Conservation (phyloP, 1,139 yeast species). For the Suhomyces maxii region DNA sequence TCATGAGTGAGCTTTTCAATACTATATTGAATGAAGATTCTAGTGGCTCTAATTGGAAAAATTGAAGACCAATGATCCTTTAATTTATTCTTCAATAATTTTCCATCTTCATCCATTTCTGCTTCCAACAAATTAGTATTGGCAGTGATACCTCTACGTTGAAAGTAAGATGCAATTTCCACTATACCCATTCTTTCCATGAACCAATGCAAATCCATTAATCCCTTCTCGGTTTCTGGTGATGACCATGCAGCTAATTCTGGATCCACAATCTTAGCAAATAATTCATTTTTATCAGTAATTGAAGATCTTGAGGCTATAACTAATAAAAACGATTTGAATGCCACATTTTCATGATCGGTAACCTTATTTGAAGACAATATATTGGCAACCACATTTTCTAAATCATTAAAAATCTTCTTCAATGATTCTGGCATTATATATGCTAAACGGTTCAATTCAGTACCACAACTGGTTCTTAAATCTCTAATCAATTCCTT, state of each 20-base stretch:
- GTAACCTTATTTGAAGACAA: conserved; percentile 70
- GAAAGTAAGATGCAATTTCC: conserved; percentile 87
- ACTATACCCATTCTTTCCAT: conserved; percentile 97
- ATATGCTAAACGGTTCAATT: conserved; percentile 87
- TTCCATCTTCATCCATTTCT: conserved; percentile 90
- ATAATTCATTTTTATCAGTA: conserved; percentile 67
- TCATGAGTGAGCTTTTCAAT: conserved; percentile 85
- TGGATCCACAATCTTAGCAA: conserved; percentile 87
- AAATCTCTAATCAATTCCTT: conserved; percentile 82
- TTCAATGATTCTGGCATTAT: conserved; percentile 90
- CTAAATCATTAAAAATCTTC: conserved; percentile 77
- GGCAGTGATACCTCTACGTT: conserved; percentile 76
- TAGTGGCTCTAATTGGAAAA: conserved; percentile 93
- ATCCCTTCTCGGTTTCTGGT: conserved; percentile 84
- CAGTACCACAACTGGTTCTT: conserved; percentile 92
- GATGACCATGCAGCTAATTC: conserved; percentile 92
- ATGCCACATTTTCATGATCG: conserved; percentile 91
- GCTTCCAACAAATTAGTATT: conserved; percentile 72
- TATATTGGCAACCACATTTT: conserved; percentile 73
- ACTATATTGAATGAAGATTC: conserved; percentile 92
- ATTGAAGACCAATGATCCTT: conserved; percentile 92
- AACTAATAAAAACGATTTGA: conserved; percentile 85
- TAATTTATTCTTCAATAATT: conserved; percentile 66
- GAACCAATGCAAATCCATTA: conserved; percentile 91
- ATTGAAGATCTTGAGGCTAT: conserved; percentile 86